A percentile compares a stretch with the other conserved stretches of the same genome.
Evolutionary conservation across 129 eudicot species (phyloP).

Genomic region (Flaveria bidentis): DNA sequence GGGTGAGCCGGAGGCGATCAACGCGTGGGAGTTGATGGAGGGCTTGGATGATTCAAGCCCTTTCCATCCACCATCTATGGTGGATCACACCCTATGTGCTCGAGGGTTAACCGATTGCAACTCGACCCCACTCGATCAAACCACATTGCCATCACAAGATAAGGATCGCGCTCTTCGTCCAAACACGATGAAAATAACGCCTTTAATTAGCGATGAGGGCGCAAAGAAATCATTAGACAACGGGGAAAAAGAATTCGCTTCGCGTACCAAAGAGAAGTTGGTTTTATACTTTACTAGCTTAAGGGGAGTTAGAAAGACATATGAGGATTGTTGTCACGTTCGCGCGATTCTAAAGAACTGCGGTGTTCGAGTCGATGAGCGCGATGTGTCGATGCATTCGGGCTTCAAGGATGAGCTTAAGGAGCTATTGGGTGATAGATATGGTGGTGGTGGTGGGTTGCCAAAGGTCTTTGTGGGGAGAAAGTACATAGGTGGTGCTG

Average conservation of each 20-base stretch:
- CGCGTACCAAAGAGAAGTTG: constrained; percentile 39
- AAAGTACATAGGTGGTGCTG: constrained; percentile 74
- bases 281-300: constrained; percentile 79
- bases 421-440: constrained; percentile 59
- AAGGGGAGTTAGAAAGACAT: constrained; percentile 88
- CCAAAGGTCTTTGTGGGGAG: constrained; percentile 77
- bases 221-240: neutral
- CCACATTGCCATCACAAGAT: too few relatives aligned
- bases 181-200: constrained; percentile 17
- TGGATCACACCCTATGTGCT: too few relatives aligned
- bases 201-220: constrained; percentile 17
- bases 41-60: constrained; percentile 94
- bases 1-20: constrained; percentile 81
- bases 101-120: too few relatives aligned
- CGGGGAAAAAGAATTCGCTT: neutral
- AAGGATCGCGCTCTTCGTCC: neutral
- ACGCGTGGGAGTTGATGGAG: constrained; percentile 88
- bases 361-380: constrained; percentile 69
- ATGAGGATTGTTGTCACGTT: constrained; percentile 84
- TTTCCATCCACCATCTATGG: constrained; percentile 37
- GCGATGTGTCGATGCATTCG: constrained; percentile 97
- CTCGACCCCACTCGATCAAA: too few relatives aligned
- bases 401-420: constrained; percentile 86
- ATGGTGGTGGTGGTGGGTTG: constrained; percentile 51
- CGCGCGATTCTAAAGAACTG: constrained; percentile 60